Evolutionary conservation across 2,329 filamentous ascomycete genomes (phyloP).

Genomic region (Aspergillus ibericus): DNA sequence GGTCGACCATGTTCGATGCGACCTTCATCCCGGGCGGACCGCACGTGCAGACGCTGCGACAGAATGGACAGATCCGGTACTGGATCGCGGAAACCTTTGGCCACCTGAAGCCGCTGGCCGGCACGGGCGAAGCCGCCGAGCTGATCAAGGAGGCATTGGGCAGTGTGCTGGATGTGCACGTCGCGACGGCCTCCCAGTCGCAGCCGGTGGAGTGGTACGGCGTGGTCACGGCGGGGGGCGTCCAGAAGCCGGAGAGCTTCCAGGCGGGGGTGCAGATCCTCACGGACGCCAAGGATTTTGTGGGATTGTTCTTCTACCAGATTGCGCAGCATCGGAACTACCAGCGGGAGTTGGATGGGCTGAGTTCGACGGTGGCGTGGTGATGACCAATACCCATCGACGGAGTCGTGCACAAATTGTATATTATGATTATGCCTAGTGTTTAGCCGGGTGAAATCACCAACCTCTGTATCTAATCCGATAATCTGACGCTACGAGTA

Average conservation of each 20-base stretch:
- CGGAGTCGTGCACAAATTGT: no score
- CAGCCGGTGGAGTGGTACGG: slow-evolving; percentile 69
- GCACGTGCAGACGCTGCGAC: slow-evolving; percentile 60
- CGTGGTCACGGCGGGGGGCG: slow-evolving; percentile 66
- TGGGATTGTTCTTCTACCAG: slow-evolving; percentile 68
- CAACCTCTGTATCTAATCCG: no score
- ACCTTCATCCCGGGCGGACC: slow-evolving; percentile 73
- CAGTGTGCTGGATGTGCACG: slow-evolving; percentile 48
- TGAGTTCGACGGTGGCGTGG: slow-evolving; percentile 62
- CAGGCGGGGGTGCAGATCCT: slow-evolving; percentile 63
- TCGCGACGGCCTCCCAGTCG: slow-evolving; percentile 49
- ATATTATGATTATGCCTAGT: no score
- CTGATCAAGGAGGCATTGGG: slow-evolving; percentile 38
- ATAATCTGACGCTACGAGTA: no score
- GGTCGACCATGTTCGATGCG: slow-evolving; percentile 77
- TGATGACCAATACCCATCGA: no score
- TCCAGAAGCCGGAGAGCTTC: slow-evolving; percentile 57
- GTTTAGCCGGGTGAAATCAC: no score
- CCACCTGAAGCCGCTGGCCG: slow-evolving; percentile 75
- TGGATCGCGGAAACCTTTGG: slow-evolving; percentile 79
- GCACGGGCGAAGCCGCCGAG: slow-evolving; percentile 53
- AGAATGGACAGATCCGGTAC: slow-evolving; percentile 71
- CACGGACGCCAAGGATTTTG: slow-evolving; percentile 67
- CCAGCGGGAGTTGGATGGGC: slow-evolving; percentile 69
- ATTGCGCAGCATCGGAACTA: slow-evolving; percentile 74